Conservation (phyloP, 2,329 filamentous ascomycete genomes). For the Pezicula carpinea region DNA sequence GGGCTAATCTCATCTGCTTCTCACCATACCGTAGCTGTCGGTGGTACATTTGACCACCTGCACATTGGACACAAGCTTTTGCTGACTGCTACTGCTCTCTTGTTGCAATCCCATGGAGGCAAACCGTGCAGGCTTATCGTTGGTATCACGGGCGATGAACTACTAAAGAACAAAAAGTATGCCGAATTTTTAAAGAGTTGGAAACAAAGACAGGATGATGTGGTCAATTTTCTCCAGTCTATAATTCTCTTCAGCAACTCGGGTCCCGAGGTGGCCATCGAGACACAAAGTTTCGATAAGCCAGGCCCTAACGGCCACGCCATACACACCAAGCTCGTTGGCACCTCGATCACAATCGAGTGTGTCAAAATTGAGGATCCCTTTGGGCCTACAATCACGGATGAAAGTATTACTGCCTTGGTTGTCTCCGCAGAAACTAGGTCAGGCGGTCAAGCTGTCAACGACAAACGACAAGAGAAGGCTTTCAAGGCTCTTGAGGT, state of each 20-base stretch:
- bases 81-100: slow-evolving; percentile 77
- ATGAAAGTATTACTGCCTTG: slow-evolving; percentile 71
- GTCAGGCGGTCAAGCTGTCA: slow-evolving; percentile 78
- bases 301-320: slow-evolving; percentile 41
- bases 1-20: slow-evolving; percentile 13
- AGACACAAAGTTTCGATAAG: slow-evolving; percentile 18
- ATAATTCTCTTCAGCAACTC: slow-evolving; percentile 43
- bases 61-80: slow-evolving; percentile 96
- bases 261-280: slow-evolving; percentile 29
- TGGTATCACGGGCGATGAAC: slow-evolving; percentile 82
- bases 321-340: slow-evolving; percentile 53
- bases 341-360: slow-evolving; percentile 60
- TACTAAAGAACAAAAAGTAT: slow-evolving; percentile 86
- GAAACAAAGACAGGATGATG: slow-evolving; percentile 64
- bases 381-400: slow-evolving; percentile 85
- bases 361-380: slow-evolving; percentile 84
- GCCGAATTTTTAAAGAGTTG: slow-evolving; percentile 77
- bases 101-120: slow-evolving; percentile 49
- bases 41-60: slow-evolving; percentile 94
- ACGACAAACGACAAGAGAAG: slow-evolving; percentile 70
- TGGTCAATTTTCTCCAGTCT: slow-evolving; percentile 69
- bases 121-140: slow-evolving; percentile 61
- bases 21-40: slow-evolving; percentile 69
- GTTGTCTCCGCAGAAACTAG: slow-evolving; percentile 87
- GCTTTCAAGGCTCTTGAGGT: slow-evolving; percentile 74